Base-by-base conservation (phyloP, 495 filamentous ascomycete species). In the Podospora appendiculata region DNA sequence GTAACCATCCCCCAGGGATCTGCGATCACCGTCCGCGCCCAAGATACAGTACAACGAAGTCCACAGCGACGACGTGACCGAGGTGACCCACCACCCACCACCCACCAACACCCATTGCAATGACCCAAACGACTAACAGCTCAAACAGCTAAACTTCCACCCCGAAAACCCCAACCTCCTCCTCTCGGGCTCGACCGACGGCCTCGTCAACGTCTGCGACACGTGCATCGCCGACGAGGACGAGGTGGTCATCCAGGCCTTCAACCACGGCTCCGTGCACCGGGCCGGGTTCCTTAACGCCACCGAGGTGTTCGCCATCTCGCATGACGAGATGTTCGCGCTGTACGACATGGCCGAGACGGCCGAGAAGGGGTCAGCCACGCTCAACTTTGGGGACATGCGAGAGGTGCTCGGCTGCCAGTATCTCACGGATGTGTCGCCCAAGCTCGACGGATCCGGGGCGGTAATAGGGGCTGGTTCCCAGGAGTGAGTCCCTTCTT, bases 11-110 rank as follows among this genome's bases (percentile, higher is more conserved):
- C 12, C 55, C 51, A 90, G 85, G 85, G 88, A 91, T 65, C 73
- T 79, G 48, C 78, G 88, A 62, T 81, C 79, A 47, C 67, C 79
- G 0, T 53, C 65, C 41, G 58, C 69, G 25, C 77, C 79, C 8
- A 68, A 74, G 44, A 71, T 79, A 25, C 73, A 85, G 60, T 93
- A 92, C 61, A 74, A 83, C 34, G 92, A 97, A 60, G 86, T 88
- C 46, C 92, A 97, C 67, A 92, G 86, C 50, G 92, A 97, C 68
- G 90, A 95, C 64, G 78, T 97, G 45, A 96, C 92, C 18, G 84
- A 89, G 71, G 84, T 88, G 1, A 38, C 33, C 32, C 14, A 6
- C 10, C 41, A 9, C 17, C 14, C 13, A 32, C 19, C 18, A 47
- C 43, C 42, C 25, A 47, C n/a, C 9, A 34, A 12, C 13, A 47